Base-by-base conservation (phyloP, 2,329 filamentous ascomycete species). In the Phyllosticta citribraziliensis region DNA sequence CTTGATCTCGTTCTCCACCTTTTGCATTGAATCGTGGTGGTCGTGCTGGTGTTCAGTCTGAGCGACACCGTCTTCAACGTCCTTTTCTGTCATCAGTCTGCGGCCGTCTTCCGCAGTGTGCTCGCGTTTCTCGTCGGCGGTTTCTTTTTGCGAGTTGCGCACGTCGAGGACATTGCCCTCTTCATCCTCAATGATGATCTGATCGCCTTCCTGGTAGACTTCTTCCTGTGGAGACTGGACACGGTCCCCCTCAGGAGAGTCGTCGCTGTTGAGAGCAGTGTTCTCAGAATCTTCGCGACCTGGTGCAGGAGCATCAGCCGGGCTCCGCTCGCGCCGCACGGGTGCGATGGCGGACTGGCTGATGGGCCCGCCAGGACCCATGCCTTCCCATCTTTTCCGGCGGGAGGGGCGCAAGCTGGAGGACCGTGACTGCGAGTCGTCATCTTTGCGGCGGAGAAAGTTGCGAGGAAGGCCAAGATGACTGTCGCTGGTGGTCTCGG, bases 281-380 rank as follows among this genome's bases (percentile, higher is more conserved):
- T 74, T 76, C 60, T 76, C 76, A 33, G 77, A 76, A 63, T 79
- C 74, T 64, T 75, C 70, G 71, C 79, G 63, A 68, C 71, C 63
- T 68, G 74, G 67, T 17, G 73, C 69, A 17, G 67, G 66, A 5
- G 64, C 64, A 50, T 76, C 73, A 1, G 63, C 59, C 19, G 55
- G 51, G 33, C 57, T 56, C 3, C 67, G 64, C 52, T 65, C 66
- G 27, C 61, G 61, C 12, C 60, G 60, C 22, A 70, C 68, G 40
- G 94, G 94, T 65, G 84, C 86, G 67, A 97, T 97, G 24, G 94
- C 94, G 40, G 93, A 96, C 69, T 95, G 86, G 63, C 84, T 89
- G 66, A 97, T 88, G 2, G 91, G 94, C 0, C 94, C 94, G 64
- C 94, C 94, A 2, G 89, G 75, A 63, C 86, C 88, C 66, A 84